These are phyloP conservation scores for Botrytis byssoidea DNA, from an alignment of 2,329 filamentous ascomycete genomes.

Conservation along the genomic window DNA sequence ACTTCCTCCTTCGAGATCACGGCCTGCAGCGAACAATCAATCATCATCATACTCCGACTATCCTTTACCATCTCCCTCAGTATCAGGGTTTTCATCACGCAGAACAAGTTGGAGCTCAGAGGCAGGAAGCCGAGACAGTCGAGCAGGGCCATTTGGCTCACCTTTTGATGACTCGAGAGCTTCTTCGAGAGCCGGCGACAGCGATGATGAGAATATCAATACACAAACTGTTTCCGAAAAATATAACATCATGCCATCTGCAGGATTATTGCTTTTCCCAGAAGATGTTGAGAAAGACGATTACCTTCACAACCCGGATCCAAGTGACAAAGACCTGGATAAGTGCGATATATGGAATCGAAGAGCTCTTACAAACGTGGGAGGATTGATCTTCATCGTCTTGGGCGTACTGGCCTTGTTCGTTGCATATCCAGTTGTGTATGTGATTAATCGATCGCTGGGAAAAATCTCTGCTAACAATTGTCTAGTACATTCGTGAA, in stretches of 20 bases:
- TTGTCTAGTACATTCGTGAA: constrained; percentile 54
- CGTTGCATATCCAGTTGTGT: constrained; percentile 69
- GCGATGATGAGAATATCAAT: constrained; percentile 64
- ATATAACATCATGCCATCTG: constrained; percentile 68
- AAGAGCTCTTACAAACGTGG: constrained; percentile 63
- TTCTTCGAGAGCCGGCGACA: constrained; percentile 44
- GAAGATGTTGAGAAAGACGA: constrained; percentile 75
- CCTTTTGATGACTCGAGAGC: constrained; percentile 41
- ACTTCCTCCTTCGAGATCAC: constrained; percentile 47
- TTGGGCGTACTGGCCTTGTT: constrained; percentile 63
- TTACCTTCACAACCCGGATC: constrained; percentile 68
- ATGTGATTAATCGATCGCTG: constrained; percentile 41
- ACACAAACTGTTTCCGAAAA: constrained; percentile 73
- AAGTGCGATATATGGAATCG: constrained; percentile 65
- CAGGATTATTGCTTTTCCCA: constrained; percentile 64
- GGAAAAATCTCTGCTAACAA: constrained; percentile 30
- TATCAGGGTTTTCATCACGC: constrained; percentile 51
- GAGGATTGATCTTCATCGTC: constrained; percentile 58
- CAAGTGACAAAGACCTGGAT: constrained; percentile 58
- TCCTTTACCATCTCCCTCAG: constrained; percentile 44
- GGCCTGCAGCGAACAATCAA: constrained; percentile 45
- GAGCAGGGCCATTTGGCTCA: constrained; percentile 40
- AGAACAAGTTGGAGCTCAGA: constrained; percentile 66
- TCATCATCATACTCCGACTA: constrained; percentile 48
- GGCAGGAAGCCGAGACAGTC: constrained; percentile 51